Evolutionary conservation across 2,329 filamentous ascomycete species (phyloP).

Genomic region (Helotiales sp.): DNA sequence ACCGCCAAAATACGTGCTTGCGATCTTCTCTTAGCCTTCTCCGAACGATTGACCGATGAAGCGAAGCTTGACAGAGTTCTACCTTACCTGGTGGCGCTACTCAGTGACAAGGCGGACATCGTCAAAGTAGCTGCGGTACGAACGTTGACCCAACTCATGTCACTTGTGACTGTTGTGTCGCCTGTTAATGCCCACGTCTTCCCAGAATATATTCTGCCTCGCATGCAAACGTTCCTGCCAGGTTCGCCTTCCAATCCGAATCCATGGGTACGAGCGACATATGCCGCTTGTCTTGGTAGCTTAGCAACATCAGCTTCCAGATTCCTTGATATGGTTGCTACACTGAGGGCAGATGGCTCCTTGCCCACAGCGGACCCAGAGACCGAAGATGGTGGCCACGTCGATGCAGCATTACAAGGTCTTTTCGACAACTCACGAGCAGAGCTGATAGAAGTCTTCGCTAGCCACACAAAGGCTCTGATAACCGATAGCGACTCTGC

Average conservation of each 20-base stretch:
- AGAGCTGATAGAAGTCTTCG: slow-evolving; percentile 81
- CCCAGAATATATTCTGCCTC: slow-evolving; percentile 66
- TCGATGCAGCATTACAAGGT: slow-evolving; percentile 73
- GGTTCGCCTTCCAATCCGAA: slow-evolving; percentile 55
- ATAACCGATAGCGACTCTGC: slow-evolving; percentile 84
- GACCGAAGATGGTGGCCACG: slow-evolving; percentile 68
- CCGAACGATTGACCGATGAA: slow-evolving; percentile 89
- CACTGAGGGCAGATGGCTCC: slow-evolving; percentile 79
- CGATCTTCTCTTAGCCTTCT: slow-evolving; percentile 87
- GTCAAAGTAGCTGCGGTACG: slow-evolving; percentile 85
- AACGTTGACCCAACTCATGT: slow-evolving; percentile 83
- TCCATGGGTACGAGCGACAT: slow-evolving; percentile 80
- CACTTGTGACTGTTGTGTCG: slow-evolving; percentile 85
- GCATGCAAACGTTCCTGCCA: slow-evolving; percentile 61
- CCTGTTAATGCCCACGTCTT: slow-evolving; percentile 70
- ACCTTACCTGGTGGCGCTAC: slow-evolving; percentile 81
- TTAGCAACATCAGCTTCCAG: slow-evolving; percentile 81
- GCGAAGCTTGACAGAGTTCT: slow-evolving; percentile 92
- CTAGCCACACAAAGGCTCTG: slow-evolving; percentile 83
- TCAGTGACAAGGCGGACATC: slow-evolving; percentile 79
- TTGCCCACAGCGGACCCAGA: slow-evolving; percentile 77
- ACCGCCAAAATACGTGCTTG: slow-evolving; percentile 87
- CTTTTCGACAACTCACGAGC: slow-evolving; percentile 85
- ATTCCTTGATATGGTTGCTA: slow-evolving; percentile 89
- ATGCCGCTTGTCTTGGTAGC: slow-evolving; percentile 88